Evolutionary conservation across 495 filamentous ascomycete genomes (phyloP).

Genomic region (Aspergillus baeticus): DNA sequence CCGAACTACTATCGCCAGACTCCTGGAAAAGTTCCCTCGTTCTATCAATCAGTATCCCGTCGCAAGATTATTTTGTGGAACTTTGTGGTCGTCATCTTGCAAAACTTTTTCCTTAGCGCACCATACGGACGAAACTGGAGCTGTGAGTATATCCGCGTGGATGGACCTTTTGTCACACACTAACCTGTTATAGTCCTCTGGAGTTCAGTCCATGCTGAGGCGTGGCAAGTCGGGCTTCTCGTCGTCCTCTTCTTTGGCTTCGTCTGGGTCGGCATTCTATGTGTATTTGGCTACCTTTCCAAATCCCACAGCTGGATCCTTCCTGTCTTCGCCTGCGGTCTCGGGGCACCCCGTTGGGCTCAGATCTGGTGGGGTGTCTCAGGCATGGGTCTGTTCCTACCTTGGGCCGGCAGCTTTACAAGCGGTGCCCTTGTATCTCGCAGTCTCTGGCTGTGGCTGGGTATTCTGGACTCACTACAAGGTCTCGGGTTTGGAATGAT

Average conservation of each 20-base stretch:
- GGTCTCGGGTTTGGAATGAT: conserved; percentile 55
- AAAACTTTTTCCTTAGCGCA: conserved; percentile 51
- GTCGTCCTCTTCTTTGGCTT: conserved; percentile 45
- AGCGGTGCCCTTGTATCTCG: conserved; percentile 46
- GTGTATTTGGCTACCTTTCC: conserved; percentile 40
- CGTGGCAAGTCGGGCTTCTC: conserved; percentile 46
- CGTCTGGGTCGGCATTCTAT: conserved; percentile 41
- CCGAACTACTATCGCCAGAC: conserved; percentile 56
- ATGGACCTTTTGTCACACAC: background rate
- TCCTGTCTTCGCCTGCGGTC: conserved; percentile 49
- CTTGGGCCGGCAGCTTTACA: conserved; percentile 47
- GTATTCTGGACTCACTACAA: conserved; percentile 47
- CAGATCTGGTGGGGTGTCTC: conserved; percentile 55
- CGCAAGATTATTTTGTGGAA: conserved; percentile 53
- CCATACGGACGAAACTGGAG: conserved; percentile 52
- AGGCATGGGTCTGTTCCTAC: conserved; percentile 44
- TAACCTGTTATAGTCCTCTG: conserved; percentile 39
- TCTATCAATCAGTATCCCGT: conserved; percentile 47
- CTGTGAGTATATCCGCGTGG: conserved; percentile 29
- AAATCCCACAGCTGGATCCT: conserved; percentile 51
- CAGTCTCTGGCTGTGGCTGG: conserved; percentile 52
- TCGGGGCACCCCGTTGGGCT: conserved; percentile 50
- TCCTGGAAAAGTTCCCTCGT: conserved; percentile 64
- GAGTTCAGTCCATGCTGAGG: conserved; percentile 43
- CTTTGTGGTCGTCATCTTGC: conserved; percentile 46